Base-by-base conservation (phyloP, 495 filamentous ascomycete species). In the Hypoxylon fuscum region DNA sequence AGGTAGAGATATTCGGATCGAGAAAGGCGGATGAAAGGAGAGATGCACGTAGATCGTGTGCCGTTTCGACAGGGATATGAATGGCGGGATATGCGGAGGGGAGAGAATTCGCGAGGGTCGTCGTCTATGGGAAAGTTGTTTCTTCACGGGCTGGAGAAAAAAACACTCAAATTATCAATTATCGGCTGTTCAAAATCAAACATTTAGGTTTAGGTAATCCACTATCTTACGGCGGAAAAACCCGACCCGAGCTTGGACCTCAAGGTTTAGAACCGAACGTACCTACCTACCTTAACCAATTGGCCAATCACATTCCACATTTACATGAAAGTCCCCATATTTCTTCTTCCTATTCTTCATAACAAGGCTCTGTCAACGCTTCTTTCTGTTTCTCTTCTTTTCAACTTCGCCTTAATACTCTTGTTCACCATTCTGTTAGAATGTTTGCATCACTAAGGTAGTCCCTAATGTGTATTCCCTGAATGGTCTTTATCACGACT, bases 81-180 rank as follows among this genome's bases (percentile, higher is more conserved):
- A 59, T 44, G 27, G 27, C 4, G 25, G n/a, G 37, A 34, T 20
- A 27, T 52, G 53, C n/a, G 31, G 48, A 31, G 47, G 57, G 43
- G 12, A 49, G 27, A 42, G 55, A 51, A 43, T 18, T 67, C 44
- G 61, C 38, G 48, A 54, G 53, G 59, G 59, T 47, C 53, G 66
- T 56, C 47, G 55, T 46, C 45, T 50, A 47, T 37, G 51, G 37
- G 17, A 10, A 31, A 22, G 23, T 55, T 56, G 32, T 47, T 47
- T 40, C 50, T 49, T 53, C 62, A 48, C 55, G 45, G 52, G 50
- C 10, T 25, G 25, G 42, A n/a, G n/a, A 64, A 68, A 72, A 71
- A 72, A 72, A 66, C 67, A 72, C 69, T 72, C 69, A 70, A 65
- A 51, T n/a, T 25, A 10, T 37, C 34, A 37, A 42, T 45, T 60